Percentiles rank a stretch among this genome's conserved stretches.
phyloP scores from a whole-genome alignment of 2,329 filamentous ascomycete genomes.

The Aspergillus nomiae region DNA sequence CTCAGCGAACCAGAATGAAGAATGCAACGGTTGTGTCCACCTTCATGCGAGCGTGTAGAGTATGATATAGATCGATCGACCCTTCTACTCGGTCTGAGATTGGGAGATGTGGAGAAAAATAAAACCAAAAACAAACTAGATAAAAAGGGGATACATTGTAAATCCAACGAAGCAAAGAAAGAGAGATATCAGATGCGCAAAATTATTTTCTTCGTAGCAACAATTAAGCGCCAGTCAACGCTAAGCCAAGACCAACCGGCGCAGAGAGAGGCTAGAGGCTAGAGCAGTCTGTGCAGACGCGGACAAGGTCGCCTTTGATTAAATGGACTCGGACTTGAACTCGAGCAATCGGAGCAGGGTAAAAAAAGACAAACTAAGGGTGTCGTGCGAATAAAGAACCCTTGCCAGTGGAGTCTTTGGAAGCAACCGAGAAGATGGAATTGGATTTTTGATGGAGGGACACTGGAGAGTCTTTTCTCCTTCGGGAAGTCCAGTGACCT shows the following conservation, averaged over 20 bases:
- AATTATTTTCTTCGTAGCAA: constrained; percentile 6
- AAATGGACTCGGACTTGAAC: neutral
- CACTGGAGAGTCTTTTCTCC: neutral
- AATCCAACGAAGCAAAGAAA: constrained; percentile 4
- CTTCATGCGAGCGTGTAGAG: neutral
- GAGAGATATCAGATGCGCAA: neutral
- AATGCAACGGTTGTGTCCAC: constrained; percentile 1
- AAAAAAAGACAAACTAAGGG: neutral
- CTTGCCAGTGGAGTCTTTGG: neutral
- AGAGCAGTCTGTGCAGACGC: constrained; percentile 1
- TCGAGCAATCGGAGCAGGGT: neutral
- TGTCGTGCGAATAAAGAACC: constrained; percentile 3
- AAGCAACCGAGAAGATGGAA: neutral
- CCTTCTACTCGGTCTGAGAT: neutral
- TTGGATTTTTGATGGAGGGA: neutral
- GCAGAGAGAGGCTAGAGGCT: constrained; percentile 6
- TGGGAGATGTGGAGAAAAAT: neutral
- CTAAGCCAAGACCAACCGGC: constrained; percentile 8
- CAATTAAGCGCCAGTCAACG: constrained; percentile 11
- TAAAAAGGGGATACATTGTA: neutral
- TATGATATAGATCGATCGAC: neutral
- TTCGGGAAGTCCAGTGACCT: constrained; percentile 20
- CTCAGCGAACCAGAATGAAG: constrained; percentile 3
- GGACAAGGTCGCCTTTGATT: neutral
- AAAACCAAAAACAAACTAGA: neutral